Evolutionary conservation across 345 rosid genomes (phyloP).

Genomic region (Camelina hispida): DNA sequence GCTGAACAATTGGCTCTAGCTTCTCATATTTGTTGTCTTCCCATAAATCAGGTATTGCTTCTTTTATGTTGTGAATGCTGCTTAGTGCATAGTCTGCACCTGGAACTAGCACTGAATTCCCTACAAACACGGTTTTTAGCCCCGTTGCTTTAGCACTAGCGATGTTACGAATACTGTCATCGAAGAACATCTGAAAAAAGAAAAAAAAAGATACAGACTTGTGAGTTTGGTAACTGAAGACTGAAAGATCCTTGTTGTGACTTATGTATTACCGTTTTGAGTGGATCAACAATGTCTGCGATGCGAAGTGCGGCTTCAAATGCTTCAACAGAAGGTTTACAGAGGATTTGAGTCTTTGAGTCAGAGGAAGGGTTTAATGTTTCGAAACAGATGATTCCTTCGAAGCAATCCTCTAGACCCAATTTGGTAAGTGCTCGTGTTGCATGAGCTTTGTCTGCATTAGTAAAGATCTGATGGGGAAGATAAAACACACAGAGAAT

Average conservation of each 20-base stretch:
- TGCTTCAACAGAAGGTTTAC: slow-evolving; percentile 75
- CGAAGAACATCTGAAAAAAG: slow-evolving; percentile 73
- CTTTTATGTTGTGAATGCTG: slow-evolving; percentile 83
- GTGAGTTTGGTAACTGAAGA: slow-evolving; percentile 18
- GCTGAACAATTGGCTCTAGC: slow-evolving; percentile 62
- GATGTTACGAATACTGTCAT: slow-evolving; percentile 86
- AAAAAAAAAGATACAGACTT: background rate
- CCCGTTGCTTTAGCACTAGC: slow-evolving; percentile 78
- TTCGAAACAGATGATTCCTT: slow-evolving; percentile 83
- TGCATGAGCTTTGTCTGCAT: slow-evolving; percentile 70
- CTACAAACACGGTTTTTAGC: slow-evolving; percentile 77
- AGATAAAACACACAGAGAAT: background rate
- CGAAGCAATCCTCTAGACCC: slow-evolving; percentile 80
- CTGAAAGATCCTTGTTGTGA: background rate
- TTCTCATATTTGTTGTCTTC: slow-evolving; percentile 60
- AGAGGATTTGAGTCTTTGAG: slow-evolving; percentile 47
- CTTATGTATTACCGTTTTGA: slow-evolving; percentile 60
- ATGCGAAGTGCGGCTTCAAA: slow-evolving; percentile 68
- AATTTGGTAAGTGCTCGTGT: slow-evolving; percentile 53
- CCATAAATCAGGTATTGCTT: slow-evolving; percentile 86
- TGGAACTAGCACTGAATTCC: slow-evolving; percentile 62
- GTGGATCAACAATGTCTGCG: slow-evolving; percentile 60
- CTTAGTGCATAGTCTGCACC: slow-evolving; percentile 82
- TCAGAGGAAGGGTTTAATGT: slow-evolving; percentile 60
- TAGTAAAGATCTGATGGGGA: slow-evolving; percentile 68